These are phyloP conservation scores for Peniophora sp. DNA, from an alignment of 1,284 basidiomycete genomes.

Conservation along the genomic window DNA sequence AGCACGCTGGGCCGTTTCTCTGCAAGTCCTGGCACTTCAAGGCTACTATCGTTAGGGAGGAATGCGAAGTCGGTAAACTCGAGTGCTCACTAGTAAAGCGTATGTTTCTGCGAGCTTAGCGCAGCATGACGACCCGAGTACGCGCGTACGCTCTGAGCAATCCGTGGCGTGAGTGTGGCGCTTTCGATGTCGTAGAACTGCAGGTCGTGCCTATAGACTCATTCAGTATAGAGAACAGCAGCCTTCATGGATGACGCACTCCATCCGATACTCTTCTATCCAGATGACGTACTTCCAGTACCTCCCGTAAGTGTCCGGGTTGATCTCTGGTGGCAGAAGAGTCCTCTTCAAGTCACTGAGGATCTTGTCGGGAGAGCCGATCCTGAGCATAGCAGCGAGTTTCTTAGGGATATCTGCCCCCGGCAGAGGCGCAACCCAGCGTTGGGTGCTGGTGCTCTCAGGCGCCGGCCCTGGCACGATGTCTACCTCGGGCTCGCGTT, in stretches of 20 bases:
- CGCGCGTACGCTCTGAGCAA: too few relatives aligned
- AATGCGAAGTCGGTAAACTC: too few relatives aligned
- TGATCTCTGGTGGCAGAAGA: constrained; percentile 31
- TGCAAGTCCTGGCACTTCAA: constrained; percentile 52
- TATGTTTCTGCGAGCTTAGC: constrained; percentile 16
- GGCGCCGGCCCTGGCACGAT: constrained; percentile 41
- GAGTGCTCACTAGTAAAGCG: constrained; percentile 38
- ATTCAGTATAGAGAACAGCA: not conserved
- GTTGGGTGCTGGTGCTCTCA: constrained; percentile 19
- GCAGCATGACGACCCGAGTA: too few relatives aligned
- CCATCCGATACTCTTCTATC: constrained; percentile 50
- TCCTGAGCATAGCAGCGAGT: constrained; percentile 9
- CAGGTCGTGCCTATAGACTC: constrained; percentile 38
- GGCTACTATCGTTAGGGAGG: too few relatives aligned
- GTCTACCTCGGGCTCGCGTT: constrained; percentile 28
- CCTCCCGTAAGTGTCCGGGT: constrained; percentile 32
- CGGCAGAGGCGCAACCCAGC: constrained; percentile 16
- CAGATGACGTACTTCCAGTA: constrained; percentile 47
- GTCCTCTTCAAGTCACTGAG: constrained; percentile 11
- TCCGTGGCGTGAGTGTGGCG: constrained; percentile 23
- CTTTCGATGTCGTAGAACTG: constrained; percentile 46
- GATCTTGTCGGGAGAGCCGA: constrained; percentile 7
- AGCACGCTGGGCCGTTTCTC: constrained; percentile 61
- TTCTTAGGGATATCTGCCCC: constrained; percentile 3
- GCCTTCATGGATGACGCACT: constrained; percentile 33